A percentile compares a stretch with the other conserved stretches of the same genome.
phyloP scores from a whole-genome alignment of 129 eudicot species.

The Pseudognaphalium luteoalbum region DNA sequence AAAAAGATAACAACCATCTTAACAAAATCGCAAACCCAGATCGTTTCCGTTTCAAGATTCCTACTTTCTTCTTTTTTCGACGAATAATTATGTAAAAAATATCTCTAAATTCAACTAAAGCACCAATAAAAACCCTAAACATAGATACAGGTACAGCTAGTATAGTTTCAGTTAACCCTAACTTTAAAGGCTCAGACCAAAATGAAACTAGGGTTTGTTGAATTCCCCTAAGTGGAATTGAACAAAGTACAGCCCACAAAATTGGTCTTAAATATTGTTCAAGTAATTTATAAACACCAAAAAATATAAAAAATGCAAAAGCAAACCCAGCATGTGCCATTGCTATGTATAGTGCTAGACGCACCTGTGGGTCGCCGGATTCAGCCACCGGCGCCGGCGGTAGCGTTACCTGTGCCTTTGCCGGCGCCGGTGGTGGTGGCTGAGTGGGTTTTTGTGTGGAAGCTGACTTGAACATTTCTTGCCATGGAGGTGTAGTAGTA shows the following conservation, averaged over 20 bases:
- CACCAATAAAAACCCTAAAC: constrained; percentile 70
- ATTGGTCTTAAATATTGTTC: constrained; percentile 85
- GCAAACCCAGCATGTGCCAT: constrained; percentile 92
- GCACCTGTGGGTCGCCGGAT: constrained; percentile 82
- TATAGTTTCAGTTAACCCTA: constrained; percentile 81
- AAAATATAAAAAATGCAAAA: constrained; percentile 58
- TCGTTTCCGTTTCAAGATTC: constrained; percentile 35
- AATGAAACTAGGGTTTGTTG: constrained; percentile 83
- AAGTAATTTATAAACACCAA: constrained; percentile 64
- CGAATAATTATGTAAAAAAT: constrained; percentile 41
- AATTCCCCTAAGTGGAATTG: constrained; percentile 86
- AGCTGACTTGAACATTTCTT: constrained; percentile 93
- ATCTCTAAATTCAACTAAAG: constrained; percentile 60
- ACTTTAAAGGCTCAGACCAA: constrained; percentile 80
- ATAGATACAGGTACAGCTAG: constrained; percentile 76
- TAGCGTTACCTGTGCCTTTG: neutral
- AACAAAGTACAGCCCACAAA: constrained; percentile 90
- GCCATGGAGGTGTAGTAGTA: constrained; percentile 58
- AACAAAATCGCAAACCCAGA: constrained; percentile 66
- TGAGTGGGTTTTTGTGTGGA: constrained; percentile 57
- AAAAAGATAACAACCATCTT: constrained; percentile 78
- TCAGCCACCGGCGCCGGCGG: neutral
- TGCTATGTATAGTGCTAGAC: constrained; percentile 86
- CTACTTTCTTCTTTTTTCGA: constrained; percentile 35
- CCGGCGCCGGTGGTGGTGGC: constrained; percentile 21